Base-by-base conservation (phyloP, 2,329 filamentous ascomycete genomes). In the Cryphonectria naterciae region DNA sequence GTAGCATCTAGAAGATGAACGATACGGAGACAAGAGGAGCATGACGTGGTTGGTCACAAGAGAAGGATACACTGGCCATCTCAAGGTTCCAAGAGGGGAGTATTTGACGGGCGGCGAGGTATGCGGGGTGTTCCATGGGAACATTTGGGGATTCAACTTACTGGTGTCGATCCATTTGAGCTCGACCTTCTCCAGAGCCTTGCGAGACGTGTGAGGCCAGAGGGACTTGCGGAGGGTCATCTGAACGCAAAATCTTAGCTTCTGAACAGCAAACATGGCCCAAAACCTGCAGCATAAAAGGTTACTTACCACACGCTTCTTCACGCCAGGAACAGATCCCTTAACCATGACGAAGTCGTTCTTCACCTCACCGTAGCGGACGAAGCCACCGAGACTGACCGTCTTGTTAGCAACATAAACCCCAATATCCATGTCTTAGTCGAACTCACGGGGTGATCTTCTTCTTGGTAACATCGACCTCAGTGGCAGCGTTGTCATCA, bases 151-250 rank as follows among this genome's bases (percentile, higher is more conserved):
- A 13, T 25, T 15, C 4, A n/a, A 64, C 61, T 46, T 64, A 64
- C 66, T 58, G 80, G 96, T 99, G 82, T 99, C 96, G 92, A 99
- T 99, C 96, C 96, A 99, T 88, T 99, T 99, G 88, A 99, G 93
- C 82, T 95, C 93, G 84, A 98, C 93, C 93, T 99, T 98, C 92
- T 99, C 96, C 82, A 97, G 89, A 70, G 96, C 93, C 85, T 92
- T 94, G 83, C 96, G 90, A 82, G 93, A 97, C 79, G 95, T 98
- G 90, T 99, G 96, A 75, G 88, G 89, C 91, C 96, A 98, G 90
- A 99, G 96, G 78, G 95, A 97, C 90, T 98, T 99, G 85, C 96
- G 93, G 80, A 99, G 93, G 78, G 96, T 99, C 88, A 98, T 93
- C 61, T 64, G n/a, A 39, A 15, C 13, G 13, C 37, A 41, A 46